phyloP scores from a whole-genome alignment of 2,329 filamentous ascomycete genomes.

The Diplodia seriata region DNA sequence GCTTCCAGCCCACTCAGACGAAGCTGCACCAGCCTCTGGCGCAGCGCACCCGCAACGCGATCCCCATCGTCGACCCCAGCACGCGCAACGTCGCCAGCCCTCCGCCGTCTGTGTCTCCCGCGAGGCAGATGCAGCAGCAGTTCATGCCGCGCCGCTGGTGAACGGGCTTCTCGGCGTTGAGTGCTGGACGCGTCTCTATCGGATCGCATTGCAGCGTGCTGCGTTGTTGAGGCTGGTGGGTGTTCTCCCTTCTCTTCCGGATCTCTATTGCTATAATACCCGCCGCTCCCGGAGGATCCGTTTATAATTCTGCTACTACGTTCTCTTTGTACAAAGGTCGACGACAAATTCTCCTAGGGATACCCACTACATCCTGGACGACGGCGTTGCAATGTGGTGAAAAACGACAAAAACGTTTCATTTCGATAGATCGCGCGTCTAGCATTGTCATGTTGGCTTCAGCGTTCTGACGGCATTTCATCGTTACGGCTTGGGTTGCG shows the following conservation, averaged over 20 bases:
- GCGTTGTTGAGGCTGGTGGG: conserved; percentile 50
- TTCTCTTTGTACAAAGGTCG: conserved; percentile 50
- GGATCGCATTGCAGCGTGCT: conserved; percentile 46
- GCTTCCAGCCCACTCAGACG: conserved; percentile 66
- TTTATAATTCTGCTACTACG: conserved; percentile 48
- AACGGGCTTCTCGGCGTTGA: conserved; percentile 39
- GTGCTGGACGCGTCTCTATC: conserved; percentile 35
- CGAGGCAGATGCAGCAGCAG: conserved; percentile 66
- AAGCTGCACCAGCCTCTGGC: conserved; percentile 92
- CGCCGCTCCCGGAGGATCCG: conserved; percentile 49
- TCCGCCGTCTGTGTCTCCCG: conserved; percentile 73
- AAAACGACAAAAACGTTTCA: conserved; percentile 35
- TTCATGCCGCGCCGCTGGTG: conserved; percentile 59
- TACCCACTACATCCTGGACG: conserved; percentile 48
- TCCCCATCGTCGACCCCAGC: conserved; percentile 95
- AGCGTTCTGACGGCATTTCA: conserved; percentile 38
- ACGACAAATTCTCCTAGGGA: conserved; percentile 47
- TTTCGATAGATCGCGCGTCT: conserved; percentile 41
- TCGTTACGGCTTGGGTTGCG: conserved; percentile 42
- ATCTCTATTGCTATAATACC: conserved; percentile 32
- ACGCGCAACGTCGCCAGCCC: conserved; percentile 92
- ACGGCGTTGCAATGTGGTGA: conserved; percentile 51
- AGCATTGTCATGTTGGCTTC: conserved; percentile 42
- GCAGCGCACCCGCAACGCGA: conserved; percentile 89
- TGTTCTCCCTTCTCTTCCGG: conserved; percentile 38